Percentiles rank a stretch among this genome's conserved stretches.
Evolutionary conservation across 2,329 filamentous ascomycete species (phyloP).

Genomic region (Nakataea oryzae): DNA sequence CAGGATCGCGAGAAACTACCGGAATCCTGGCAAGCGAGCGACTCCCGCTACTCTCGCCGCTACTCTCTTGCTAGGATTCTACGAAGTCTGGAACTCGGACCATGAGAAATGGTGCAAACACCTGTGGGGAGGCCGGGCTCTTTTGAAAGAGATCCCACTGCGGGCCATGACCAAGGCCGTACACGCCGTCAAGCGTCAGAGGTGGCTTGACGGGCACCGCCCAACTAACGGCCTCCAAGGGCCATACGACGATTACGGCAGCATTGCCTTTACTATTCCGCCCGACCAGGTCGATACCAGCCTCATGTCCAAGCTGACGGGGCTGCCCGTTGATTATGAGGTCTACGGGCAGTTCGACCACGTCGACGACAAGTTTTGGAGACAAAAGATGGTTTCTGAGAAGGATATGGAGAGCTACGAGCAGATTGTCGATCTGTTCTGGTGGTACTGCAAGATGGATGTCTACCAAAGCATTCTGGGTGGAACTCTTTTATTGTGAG

Average conservation of each 20-base stretch:
- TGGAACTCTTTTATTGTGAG: slow-evolving; percentile 76
- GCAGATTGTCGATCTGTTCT: slow-evolving; percentile 76
- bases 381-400: slow-evolving; percentile 21
- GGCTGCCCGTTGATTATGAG: slow-evolving; percentile 24
- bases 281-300: slow-evolving; percentile 20
- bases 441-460: slow-evolving; percentile 96
- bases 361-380: background rate
- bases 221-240: background rate
- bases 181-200: slow-evolving; percentile 45
- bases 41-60: slow-evolving; percentile 80
- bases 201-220: background rate
- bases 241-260: background rate
- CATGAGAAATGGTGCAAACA: slow-evolving; percentile 95
- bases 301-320: slow-evolving; percentile 29
- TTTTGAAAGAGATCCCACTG: slow-evolving; percentile 76
- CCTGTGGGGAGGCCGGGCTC: slow-evolving; percentile 69
- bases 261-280: background rate
- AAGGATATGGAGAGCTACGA: slow-evolving; percentile 72
- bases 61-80: slow-evolving; percentile 76
- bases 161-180: slow-evolving; percentile 61
- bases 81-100: slow-evolving; percentile 90
- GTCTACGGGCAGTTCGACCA: slow-evolving; percentile 20
- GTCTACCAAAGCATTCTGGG: slow-evolving; percentile 84
- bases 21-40: slow-evolving; percentile 55
- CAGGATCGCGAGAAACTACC: slow-evolving; percentile 65